A percentile compares a stretch with the other conserved stretches of the same genome.
These are phyloP conservation scores for Petunia hybrid DNA, from an alignment of 305 asterid genomes.

Conservation along the genomic window DNA sequence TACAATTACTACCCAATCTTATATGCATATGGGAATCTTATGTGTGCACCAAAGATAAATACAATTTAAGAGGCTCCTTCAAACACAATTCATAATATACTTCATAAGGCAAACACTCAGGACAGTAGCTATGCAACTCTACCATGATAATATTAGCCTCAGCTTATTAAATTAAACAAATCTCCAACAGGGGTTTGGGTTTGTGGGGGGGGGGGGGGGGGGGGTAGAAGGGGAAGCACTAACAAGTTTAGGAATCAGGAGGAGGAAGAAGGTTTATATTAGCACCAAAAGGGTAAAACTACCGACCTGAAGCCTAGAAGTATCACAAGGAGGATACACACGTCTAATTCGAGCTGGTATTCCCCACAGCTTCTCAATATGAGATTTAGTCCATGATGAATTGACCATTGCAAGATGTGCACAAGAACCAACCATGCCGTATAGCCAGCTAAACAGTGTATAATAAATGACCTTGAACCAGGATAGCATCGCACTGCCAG, in stretches of 20 bases:
- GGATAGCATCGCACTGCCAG: conserved; percentile 69
- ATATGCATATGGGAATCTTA: no score
- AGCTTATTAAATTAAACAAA: background rate
- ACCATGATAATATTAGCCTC: background rate
- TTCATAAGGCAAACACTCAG: background rate
- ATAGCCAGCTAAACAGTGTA: conserved; percentile 81
- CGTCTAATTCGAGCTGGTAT: conserved; percentile 72
- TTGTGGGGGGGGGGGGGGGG: no score
- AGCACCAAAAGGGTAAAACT: conserved; percentile 27
- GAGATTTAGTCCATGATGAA: conserved; percentile 94
- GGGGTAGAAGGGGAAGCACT: background rate
- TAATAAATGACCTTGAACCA: conserved; percentile 78
- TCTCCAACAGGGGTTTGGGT: background rate
- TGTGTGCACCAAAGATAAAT: no score
- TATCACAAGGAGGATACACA: conserved; percentile 95
- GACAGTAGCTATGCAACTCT: background rate
- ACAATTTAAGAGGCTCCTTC: no score
- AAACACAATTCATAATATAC: background rate
- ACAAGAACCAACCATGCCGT: conserved; percentile 83
- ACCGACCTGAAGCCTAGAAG: conserved; percentile 86
- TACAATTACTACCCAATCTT: no score
- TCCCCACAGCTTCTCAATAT: conserved; percentile 91
- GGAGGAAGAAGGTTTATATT: conserved; percentile 6
- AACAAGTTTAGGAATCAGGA: conserved; percentile 23
- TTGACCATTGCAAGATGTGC: conserved; percentile 92